Conservation (phyloP, 306 rosid species). For the Trichosanthes cucumerina region DNA sequence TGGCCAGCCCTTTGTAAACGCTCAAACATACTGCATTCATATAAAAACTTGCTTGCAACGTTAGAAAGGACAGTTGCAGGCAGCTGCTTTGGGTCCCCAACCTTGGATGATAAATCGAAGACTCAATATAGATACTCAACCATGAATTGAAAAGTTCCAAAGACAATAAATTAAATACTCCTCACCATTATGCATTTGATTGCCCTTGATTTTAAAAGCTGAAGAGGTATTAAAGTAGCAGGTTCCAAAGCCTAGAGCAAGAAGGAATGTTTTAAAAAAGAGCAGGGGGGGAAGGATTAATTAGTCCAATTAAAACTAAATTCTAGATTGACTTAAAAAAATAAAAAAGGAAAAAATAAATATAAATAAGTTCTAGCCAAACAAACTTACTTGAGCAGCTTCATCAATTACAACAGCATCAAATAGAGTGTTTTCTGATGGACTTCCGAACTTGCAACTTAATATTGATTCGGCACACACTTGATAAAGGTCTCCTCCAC, state of each 20-base stretch:
- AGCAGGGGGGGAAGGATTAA: constrained; percentile 7
- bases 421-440: constrained; percentile 73
- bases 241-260: constrained; percentile 83
- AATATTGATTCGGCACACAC: constrained; percentile 77
- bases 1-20: constrained; percentile 93
- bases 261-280: constrained; percentile 18
- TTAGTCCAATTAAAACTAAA: constrained; percentile 6
- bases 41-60: constrained; percentile 74
- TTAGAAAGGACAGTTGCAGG: constrained; percentile 94
- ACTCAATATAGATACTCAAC: constrained; percentile 24
- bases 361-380: constrained; percentile 12
- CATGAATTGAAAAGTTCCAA: constrained; percentile 11
- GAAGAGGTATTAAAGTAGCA: constrained; percentile 94
- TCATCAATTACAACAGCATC: constrained; percentile 92
- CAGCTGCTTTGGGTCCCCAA: constrained; percentile 99
- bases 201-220: constrained; percentile 77
- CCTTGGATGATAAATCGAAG: constrained; percentile 43
- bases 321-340: background rate
- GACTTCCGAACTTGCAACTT: constrained; percentile 60
- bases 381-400: constrained; percentile 78
- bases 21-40: constrained; percentile 94
- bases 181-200: constrained; percentile 83
- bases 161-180: background rate
- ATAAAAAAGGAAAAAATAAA: constrained; percentile 10
- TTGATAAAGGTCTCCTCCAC: constrained; percentile 81